Evolutionary conservation across 139 green algal species (phyloP).

Genomic region (Chlamydomonas applanata): DNA sequence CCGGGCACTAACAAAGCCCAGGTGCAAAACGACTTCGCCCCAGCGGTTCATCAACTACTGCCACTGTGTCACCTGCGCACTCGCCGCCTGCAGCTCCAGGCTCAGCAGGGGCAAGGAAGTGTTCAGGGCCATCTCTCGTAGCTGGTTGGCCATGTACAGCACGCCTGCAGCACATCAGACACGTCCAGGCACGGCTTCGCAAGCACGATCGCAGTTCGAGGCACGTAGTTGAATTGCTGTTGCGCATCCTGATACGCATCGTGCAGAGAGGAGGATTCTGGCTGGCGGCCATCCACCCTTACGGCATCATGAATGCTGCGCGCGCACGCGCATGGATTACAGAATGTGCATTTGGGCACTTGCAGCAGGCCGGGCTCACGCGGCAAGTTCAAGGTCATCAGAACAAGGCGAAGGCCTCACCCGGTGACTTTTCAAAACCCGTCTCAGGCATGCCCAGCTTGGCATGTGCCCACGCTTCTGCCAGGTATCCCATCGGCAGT

Average conservation of each 20-base stretch:
- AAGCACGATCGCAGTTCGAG: too few species aligned
- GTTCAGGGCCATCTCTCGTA: conserved; percentile 19
- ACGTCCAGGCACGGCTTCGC: too few species aligned
- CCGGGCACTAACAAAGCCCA: too few species aligned
- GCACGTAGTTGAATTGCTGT: too few species aligned
- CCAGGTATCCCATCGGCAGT: conserved; percentile 36
- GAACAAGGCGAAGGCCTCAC: not conserved
- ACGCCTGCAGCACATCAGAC: conserved; percentile 23
- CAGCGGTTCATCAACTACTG: too few species aligned
- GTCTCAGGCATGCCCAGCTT: conserved; percentile 27
- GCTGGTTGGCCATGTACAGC: conserved; percentile 30
- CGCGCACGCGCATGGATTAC: too few species aligned
- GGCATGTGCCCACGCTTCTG: conserved; percentile 30
- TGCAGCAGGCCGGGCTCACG: not conserved
- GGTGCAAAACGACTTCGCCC: too few species aligned
- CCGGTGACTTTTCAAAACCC: conserved; percentile 29
- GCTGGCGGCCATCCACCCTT: too few species aligned
- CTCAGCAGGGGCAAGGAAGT: conserved; percentile 17
- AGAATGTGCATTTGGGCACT: too few species aligned
- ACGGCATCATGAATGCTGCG: too few species aligned
- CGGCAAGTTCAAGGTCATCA: not conserved
- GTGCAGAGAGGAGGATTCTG: too few species aligned
- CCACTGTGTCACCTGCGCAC: not conserved
- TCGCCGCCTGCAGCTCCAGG: conserved; percentile 28
- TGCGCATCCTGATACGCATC: too few species aligned